Percentiles rank a stretch among this genome's conserved stretches.
These are phyloP conservation scores for Tillandsia fasciculata DNA, from an alignment of 176 grass and related monocot genomes.

Conservation along the genomic window DNA sequence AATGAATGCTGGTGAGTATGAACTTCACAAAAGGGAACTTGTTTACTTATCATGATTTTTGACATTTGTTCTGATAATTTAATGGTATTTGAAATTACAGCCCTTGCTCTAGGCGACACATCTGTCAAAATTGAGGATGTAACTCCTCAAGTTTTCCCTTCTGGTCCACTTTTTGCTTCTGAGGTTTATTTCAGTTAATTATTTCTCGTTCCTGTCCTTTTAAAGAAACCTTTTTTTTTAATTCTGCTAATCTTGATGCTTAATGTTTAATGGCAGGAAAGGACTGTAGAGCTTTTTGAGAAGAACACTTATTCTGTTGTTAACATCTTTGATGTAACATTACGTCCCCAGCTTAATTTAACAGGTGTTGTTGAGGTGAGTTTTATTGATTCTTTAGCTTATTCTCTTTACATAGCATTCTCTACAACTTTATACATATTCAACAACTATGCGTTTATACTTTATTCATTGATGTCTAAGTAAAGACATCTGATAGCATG, in stretches of 20 bases:
- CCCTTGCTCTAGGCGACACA: slow-evolving; percentile 66
- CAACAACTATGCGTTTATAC: background rate
- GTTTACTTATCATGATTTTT: too few relatives aligned
- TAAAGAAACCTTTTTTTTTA: slow-evolving; percentile 6
- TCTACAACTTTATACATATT: background rate
- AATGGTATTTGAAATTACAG: slow-evolving; percentile 22
- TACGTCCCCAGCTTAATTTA: slow-evolving; percentile 80
- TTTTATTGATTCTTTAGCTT: background rate
- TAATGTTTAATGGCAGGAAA: slow-evolving; percentile 32
- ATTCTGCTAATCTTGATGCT: slow-evolving; percentile 14
- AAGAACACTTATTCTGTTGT: slow-evolving; percentile 93
- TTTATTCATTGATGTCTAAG: background rate
- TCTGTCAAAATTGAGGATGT: slow-evolving; percentile 63
- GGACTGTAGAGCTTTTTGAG: slow-evolving; percentile 78
- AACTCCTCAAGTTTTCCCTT: slow-evolving; percentile 54
- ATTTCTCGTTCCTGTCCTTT: background rate
- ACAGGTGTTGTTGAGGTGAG: slow-evolving; percentile 92
- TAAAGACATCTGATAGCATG: background rate
- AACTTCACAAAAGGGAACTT: too few relatives aligned
- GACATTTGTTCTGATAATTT: background rate
- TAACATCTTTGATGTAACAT: slow-evolving; percentile 88
- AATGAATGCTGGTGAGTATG: too few relatives aligned
- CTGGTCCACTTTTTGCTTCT: slow-evolving; percentile 63
- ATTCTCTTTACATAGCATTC: too few relatives aligned
- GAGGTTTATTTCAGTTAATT: slow-evolving; percentile 39